These are phyloP conservation scores for Pythium phragmitis DNA, from an alignment of 352 stramenopile species.

Conservation along the genomic window DNA sequence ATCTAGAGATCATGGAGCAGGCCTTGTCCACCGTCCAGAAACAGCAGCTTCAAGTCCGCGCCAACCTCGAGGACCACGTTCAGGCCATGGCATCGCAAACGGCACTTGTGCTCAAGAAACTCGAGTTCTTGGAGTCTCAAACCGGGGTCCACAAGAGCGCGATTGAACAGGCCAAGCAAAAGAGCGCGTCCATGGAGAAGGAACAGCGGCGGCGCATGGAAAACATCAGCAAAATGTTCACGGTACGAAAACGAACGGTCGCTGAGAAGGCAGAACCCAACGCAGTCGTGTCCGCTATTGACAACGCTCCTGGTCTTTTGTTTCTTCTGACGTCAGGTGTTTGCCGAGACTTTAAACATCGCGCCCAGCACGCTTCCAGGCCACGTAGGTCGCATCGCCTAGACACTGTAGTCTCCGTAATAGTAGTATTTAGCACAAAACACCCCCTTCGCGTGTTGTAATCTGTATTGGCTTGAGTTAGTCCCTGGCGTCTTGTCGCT, in stretches of 20 bases:
- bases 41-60: slow-evolving; percentile 57
- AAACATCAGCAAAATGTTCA: slow-evolving; percentile 76
- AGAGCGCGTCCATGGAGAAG: slow-evolving; percentile 55
- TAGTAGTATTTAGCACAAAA: neutral
- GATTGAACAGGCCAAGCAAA: slow-evolving; percentile 55
- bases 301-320: slow-evolving; percentile 6
- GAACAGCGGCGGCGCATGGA: slow-evolving; percentile 73
- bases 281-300: neutral
- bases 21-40: slow-evolving; percentile 62
- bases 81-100: slow-evolving; percentile 40
- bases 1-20: slow-evolving; percentile 76
- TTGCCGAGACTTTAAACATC: slow-evolving; percentile 71
- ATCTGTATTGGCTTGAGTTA: slow-evolving; percentile 30
- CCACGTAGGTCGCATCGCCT: slow-evolving; percentile 26
- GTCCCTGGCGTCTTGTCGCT: neutral
- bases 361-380: slow-evolving; percentile 27
- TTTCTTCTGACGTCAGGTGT: slow-evolving; percentile 32
- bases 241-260: slow-evolving; percentile 29
- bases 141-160: slow-evolving; percentile 30
- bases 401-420: slow-evolving; percentile 1
- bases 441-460: slow-evolving; percentile 1
- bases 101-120: slow-evolving; percentile 48
- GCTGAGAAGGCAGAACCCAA: neutral
- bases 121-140: slow-evolving; percentile 56
- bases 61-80: slow-evolving; percentile 53